Conservation (phyloP, 768 basidiomycete species). For the Calocera viscosa region DNA sequence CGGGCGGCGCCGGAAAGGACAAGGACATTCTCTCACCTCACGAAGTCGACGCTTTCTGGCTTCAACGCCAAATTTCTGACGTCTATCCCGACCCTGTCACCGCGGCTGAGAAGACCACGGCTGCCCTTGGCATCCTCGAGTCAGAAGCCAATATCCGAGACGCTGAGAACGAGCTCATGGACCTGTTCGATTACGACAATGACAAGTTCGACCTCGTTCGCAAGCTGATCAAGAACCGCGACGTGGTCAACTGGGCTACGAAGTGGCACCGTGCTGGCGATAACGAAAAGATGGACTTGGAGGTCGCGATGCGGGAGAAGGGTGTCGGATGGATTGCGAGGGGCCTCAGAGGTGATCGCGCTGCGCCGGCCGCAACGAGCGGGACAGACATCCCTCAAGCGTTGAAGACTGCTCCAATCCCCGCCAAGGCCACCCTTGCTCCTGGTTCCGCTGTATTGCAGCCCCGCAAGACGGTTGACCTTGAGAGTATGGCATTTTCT, state of each 20-base stretch:
- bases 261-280: conserved; percentile 82
- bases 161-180: conserved; percentile 92
- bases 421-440: conserved; percentile 73
- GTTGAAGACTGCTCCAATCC: conserved; percentile 68
- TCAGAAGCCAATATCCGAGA: conserved; percentile 83
- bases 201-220: conserved; percentile 81
- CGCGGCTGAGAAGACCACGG: conserved; percentile 77
- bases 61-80: conserved; percentile 84
- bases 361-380: conserved; percentile 30
- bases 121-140: conserved; percentile 71
- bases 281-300: conserved; percentile 80
- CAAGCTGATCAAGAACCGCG: conserved; percentile 86
- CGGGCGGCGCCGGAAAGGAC: conserved; percentile 49
- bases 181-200: conserved; percentile 73
- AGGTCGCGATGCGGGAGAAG: conserved; percentile 97
- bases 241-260: conserved; percentile 95
- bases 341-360: conserved; percentile 69
- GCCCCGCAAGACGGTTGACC: conserved; percentile 72
- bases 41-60: conserved; percentile 94
- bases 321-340: conserved; percentile 91
- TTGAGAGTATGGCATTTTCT: conserved; percentile 90
- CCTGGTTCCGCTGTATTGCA: conserved; percentile 72
- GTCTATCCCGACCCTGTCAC: conserved; percentile 90
- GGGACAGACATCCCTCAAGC: conserved; percentile 45
- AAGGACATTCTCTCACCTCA: conserved; percentile 79